Base-by-base conservation (phyloP, 176 grass and related monocot genomes). In the Oryza meyeriana region DNA sequence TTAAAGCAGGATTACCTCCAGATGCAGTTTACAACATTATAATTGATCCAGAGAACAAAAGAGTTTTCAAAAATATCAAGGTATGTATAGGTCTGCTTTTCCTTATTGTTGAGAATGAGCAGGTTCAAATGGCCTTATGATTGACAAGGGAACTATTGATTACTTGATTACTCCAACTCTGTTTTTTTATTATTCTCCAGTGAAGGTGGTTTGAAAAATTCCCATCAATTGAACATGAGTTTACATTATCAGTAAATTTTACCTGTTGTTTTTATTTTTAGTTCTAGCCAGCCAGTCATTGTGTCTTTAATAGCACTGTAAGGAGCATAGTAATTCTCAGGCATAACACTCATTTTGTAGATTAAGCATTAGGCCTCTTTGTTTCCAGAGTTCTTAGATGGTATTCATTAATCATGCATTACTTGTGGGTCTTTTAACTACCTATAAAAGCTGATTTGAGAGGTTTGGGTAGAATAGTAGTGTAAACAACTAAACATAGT, bases 31-130 rank as follows among this genome's bases (percentile, higher is more conserved):
- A 93, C 80, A 91, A 95, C 81, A 98, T 98, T 48, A 89, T 93
- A 63, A 88, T 89, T 47, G 82, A 98, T 58, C 95, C 92, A 20
- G 92, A 87, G 45, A 98, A 98, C 55, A 98, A 98, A 89, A 79
- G 90, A 48, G 92, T 98, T 65, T 98, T 98, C 64, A 93, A 93
- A 77, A 98, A 98, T 83, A 98, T 98, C 39, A 98, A 95, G 95
- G 92, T 98, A 66, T 59, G 42, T 52, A 77, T 28, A 41, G 4
- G 55, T 62, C 41, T 33, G 44, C 5, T 79, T 40, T 45, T 59
- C 41, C 3, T 61, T 70, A 17, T 16, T 64, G 39, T 36, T 28
- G 6, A 38, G 64, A 80, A 38, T 18, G 35, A 69, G 0, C 36
- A 2, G 30, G 6, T 29, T 71, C 10, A 26, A 63, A 38, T 36